These are phyloP conservation scores for Hypericum androsaemum DNA, from an alignment of 345 rosid genomes.

Conservation along the genomic window DNA sequence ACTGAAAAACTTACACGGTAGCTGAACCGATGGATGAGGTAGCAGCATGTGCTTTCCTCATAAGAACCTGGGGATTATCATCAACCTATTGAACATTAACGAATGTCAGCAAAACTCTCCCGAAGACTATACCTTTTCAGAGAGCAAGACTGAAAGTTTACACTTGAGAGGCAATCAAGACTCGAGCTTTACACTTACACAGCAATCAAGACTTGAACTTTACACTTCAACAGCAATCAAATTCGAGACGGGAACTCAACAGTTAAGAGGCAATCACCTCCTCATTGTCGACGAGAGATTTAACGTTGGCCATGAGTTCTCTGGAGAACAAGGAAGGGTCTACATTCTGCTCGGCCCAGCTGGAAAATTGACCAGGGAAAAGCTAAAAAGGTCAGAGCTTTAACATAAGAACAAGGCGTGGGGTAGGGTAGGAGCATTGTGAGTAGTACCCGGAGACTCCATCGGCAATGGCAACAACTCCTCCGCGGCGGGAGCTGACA, in stretches of 20 bases:
- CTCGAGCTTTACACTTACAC: no score
- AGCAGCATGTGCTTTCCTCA: conserved; percentile 73
- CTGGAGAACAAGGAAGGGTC: conserved; percentile 75
- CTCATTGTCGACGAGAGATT: conserved; percentile 39
- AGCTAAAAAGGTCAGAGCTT: not conserved
- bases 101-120: not conserved
- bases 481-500: conserved; percentile 53
- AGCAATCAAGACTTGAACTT: no score
- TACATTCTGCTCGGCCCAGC: conserved; percentile 86
- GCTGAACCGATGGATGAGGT: conserved; percentile 74
- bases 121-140: no score
- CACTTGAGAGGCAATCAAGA: no score
- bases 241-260: no score
- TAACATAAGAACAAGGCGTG: not conserved
- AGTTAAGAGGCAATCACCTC: conserved; percentile 26
- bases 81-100: conserved; percentile 38
- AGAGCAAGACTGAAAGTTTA: no score
- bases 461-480: conserved; percentile 82
- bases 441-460: conserved; percentile 73
- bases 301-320: conserved; percentile 67
- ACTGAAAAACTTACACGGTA: conserved; percentile 39
- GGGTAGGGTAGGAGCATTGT: not conserved
- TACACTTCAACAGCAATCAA: no score
- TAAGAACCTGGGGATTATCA: conserved; percentile 64
- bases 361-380: conserved; percentile 16